Percentiles rank a stretch among this genome's conserved stretches.
Conservation (phyloP, 2,329 filamentous ascomycete species). For the Penicillium sp. region DNA sequence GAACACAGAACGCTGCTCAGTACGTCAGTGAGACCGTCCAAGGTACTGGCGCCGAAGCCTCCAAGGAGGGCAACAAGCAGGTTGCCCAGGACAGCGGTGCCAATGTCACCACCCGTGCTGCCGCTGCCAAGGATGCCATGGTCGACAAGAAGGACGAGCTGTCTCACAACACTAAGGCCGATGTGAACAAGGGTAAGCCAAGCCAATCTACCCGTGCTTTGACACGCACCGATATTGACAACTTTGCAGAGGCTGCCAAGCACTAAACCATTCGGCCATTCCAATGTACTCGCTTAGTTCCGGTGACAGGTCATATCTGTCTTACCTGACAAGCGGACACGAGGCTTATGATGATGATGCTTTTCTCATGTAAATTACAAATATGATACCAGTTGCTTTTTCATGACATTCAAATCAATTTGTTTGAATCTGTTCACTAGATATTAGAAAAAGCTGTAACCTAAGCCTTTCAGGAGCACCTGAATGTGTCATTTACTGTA, state of each 20-base stretch:
- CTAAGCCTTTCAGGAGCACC: too few species aligned
- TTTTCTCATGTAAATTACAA: background rate
- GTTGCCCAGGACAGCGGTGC: slow-evolving; percentile 67
- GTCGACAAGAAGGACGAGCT: slow-evolving; percentile 59
- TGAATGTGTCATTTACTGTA: too few species aligned
- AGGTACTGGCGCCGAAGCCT: background rate
- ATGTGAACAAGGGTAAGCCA: slow-evolving; percentile 28
- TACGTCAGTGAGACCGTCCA: slow-evolving; percentile 3
- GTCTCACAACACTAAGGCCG: slow-evolving; percentile 50
- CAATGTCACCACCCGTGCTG: slow-evolving; percentile 57
- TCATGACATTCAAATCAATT: background rate
- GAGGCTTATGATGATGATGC: background rate
- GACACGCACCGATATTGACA: background rate
- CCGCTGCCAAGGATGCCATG: slow-evolving; percentile 54
- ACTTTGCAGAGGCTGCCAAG: background rate
- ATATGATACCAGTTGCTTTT: background rate
- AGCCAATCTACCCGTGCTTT: too few species aligned
- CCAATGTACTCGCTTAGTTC: background rate
- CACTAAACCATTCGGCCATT: background rate
- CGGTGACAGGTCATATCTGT: background rate
- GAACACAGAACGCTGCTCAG: background rate
- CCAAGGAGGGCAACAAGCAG: slow-evolving; percentile 62
- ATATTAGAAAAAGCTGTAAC: too few species aligned
- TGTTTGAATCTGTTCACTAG: too few species aligned
- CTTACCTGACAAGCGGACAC: background rate